Percentiles rank a stretch among this genome's conserved stretches.
Evolutionary conservation across 2,329 filamentous ascomycete genomes (phyloP).

Genomic region (Tolypocladium paradoxum): DNA sequence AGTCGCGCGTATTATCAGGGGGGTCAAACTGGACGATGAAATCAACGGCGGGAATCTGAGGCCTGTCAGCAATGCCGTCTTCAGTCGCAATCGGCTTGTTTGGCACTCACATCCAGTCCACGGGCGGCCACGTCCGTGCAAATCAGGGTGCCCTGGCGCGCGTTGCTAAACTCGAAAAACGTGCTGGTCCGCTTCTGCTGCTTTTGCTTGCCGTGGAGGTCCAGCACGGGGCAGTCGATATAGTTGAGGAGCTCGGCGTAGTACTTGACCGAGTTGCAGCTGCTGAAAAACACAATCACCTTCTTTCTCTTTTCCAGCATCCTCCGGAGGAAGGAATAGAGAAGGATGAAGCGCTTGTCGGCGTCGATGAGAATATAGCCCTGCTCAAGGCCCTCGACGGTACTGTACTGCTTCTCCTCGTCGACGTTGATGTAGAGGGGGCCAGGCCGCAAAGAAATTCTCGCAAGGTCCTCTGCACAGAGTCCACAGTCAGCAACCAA

Average conservation of each 20-base stretch:
- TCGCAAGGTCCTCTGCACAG: conserved; percentile 66
- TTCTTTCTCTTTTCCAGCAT: conserved; percentile 76
- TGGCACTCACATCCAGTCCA: conserved; percentile 64
- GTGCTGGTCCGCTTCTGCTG: conserved; percentile 98
- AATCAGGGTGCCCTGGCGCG: conserved; percentile 76
- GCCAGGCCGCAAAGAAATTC: conserved; percentile 83
- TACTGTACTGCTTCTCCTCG: conserved; percentile 77
- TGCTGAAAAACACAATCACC: conserved; percentile 93
- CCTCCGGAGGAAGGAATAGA: conserved; percentile 89
- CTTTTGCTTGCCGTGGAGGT: conserved; percentile 91
- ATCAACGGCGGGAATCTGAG: conserved; percentile 78
- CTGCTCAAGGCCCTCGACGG: conserved; percentile 88
- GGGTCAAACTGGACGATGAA: conserved; percentile 96
- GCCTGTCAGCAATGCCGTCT: conserved; percentile 2
- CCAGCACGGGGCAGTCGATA: conserved; percentile 83
- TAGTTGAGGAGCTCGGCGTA: conserved; percentile 94
- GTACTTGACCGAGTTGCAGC: conserved; percentile 90
- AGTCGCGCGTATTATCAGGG: conserved; percentile 79
- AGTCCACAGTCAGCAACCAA: neutral
- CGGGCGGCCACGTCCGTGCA: conserved; percentile 94
- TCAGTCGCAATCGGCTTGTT: neutral
- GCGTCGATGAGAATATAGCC: conserved; percentile 91
- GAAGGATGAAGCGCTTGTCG: conserved; percentile 83
- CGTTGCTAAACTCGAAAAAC: conserved; percentile 83
- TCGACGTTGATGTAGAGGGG: conserved; percentile 97